Evolutionary conservation across 805 yeast species (phyloP).

Genomic region (Pichia heedii): DNA sequence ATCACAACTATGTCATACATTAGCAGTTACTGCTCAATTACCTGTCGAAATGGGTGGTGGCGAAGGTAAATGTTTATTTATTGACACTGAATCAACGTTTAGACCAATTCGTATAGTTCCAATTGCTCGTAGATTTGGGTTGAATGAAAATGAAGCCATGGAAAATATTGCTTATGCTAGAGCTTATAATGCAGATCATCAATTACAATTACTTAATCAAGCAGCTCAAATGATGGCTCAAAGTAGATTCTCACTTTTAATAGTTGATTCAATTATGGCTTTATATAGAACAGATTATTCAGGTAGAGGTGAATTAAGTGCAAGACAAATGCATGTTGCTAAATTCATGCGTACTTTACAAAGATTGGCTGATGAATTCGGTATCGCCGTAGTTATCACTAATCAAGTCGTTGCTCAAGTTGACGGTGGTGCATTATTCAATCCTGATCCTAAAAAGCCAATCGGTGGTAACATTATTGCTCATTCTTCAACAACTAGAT

Average conservation of each 20-base stretch:
- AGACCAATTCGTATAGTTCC: slow-evolving; percentile 85
- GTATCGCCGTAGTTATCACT: slow-evolving; percentile 91
- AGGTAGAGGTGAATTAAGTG: slow-evolving; percentile 93
- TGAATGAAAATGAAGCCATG: slow-evolving; percentile 88
- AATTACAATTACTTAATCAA: slow-evolving; percentile 70
- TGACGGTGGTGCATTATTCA: slow-evolving; percentile 77
- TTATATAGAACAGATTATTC: slow-evolving; percentile 88
- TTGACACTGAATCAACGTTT: slow-evolving; percentile 96
- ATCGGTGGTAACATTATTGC: slow-evolving; percentile 98
- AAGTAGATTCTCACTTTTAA: slow-evolving; percentile 77
- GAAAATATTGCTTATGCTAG: slow-evolving; percentile 97
- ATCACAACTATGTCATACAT: slow-evolving; percentile 92
- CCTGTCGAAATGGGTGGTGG: slow-evolving; percentile 98
- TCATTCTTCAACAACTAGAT: slow-evolving; percentile 90
- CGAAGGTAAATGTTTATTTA: slow-evolving; percentile 92
- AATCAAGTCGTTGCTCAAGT: slow-evolving; percentile 98
- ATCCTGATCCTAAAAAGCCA: slow-evolving; percentile 97
- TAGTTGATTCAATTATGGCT: slow-evolving; percentile 98
- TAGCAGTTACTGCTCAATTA: slow-evolving; percentile 93
- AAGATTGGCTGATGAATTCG: slow-evolving; percentile 93
- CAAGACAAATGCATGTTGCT: slow-evolving; percentile 91
- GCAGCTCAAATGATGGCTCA: slow-evolving; percentile 97
- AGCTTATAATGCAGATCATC: slow-evolving; percentile 96
- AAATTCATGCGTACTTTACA: slow-evolving; percentile 86
- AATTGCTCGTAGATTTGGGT: slow-evolving; percentile 84